A percentile compares a stretch with the other conserved stretches of the same genome.
Conservation (phyloP, 2,329 filamentous ascomycete species). For the Cercospora brassicicola region DNA sequence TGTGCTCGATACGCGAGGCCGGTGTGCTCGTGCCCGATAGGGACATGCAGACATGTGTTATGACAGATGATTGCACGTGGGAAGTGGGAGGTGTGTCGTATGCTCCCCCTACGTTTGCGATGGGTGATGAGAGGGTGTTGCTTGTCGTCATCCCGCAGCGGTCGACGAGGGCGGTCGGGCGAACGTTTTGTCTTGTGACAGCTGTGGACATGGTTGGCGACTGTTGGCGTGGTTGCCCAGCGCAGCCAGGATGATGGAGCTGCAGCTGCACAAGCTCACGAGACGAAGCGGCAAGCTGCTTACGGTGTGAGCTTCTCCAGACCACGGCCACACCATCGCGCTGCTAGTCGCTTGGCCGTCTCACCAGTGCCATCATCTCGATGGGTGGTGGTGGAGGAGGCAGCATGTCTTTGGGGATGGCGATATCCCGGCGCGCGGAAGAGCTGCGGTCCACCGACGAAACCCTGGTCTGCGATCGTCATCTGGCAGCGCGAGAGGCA, state of each 20-base stretch:
- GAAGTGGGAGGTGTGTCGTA: background rate
- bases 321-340: background rate
- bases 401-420: too few relatives aligned
- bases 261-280: constrained; percentile 10
- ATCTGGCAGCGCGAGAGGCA: background rate
- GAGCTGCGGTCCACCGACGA: background rate
- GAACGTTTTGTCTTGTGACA: background rate
- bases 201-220: background rate
- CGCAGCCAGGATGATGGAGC: background rate
- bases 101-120: background rate
- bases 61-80: background rate
- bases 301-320: background rate
- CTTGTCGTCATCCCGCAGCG: background rate
- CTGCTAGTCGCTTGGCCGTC: background rate
- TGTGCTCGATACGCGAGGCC: too few relatives aligned
- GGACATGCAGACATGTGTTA: background rate
- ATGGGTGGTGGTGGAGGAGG: background rate
- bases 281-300: background rate
- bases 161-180: background rate
- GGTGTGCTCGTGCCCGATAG: too few relatives aligned
- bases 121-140: background rate
- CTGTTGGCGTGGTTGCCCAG: background rate
- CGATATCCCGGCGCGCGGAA: background rate
- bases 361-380: background rate
- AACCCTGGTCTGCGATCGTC: background rate